Evolutionary conservation across 2,329 filamentous ascomycete species (phyloP).

Genomic region (Fusarium zealandicum): DNA sequence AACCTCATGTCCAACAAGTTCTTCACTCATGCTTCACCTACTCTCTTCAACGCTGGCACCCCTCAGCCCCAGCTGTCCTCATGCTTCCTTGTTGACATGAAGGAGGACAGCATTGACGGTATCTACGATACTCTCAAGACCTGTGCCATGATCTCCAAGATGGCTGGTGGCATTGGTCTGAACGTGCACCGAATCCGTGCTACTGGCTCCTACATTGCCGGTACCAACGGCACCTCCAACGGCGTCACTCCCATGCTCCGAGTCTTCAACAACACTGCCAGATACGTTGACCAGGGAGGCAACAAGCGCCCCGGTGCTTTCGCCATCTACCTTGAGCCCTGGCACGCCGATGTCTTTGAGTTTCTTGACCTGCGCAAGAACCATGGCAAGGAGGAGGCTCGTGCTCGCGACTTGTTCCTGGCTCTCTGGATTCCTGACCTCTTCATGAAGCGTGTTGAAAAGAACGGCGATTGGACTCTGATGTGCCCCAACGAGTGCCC

Average conservation of each 20-base stretch:
- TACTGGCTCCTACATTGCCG: constrained; percentile 96
- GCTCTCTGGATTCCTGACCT: constrained; percentile 98
- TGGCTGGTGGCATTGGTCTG: constrained; percentile 95
- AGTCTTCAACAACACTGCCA: constrained; percentile 98
- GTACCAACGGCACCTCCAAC: constrained; percentile 98
- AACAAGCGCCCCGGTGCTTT: constrained; percentile 99
- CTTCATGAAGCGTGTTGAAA: constrained; percentile 99
- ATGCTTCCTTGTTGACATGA: constrained; percentile 99
- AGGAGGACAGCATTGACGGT: constrained; percentile 98
- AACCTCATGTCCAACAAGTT: constrained; percentile 98
- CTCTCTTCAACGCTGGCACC: constrained; percentile 96
- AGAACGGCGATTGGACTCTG: constrained; percentile 95
- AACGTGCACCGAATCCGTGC: constrained; percentile 97
- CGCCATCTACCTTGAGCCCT: constrained; percentile 98
- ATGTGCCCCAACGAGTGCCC: constrained; percentile 98
- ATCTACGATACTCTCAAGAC: constrained; percentile 99
- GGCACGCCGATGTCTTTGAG: constrained; percentile 97
- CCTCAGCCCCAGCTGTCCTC: constrained; percentile 94
- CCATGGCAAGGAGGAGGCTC: constrained; percentile 97
- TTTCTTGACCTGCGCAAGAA: constrained; percentile 99
- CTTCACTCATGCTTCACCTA: constrained; percentile 98
- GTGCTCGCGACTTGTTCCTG: constrained; percentile 96
- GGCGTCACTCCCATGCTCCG: constrained; percentile 97
- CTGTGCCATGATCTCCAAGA: constrained; percentile 99
- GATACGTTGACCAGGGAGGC: constrained; percentile 98